Evolutionary conservation across 1,139 yeast species (phyloP).

Genomic region (Meyerozyma athensensis): DNA sequence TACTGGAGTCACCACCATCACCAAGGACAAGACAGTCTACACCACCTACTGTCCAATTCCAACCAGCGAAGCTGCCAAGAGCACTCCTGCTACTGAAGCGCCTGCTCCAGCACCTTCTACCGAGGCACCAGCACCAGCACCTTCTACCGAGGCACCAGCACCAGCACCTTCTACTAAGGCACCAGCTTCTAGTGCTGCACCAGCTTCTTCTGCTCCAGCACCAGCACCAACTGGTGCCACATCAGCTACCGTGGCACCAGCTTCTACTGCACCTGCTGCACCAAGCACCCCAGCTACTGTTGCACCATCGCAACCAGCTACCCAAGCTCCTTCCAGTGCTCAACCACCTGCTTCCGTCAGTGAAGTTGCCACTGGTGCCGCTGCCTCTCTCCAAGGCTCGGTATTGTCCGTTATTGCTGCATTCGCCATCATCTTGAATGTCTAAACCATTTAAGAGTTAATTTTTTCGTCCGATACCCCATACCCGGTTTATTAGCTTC

Average conservation of each 20-base stretch:
- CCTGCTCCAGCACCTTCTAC: slow-evolving; percentile 13
- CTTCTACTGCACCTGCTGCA: slow-evolving; percentile 7
- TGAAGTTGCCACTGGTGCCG: background rate
- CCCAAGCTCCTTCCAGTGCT: slow-evolving; percentile 1
- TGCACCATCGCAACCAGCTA: background rate
- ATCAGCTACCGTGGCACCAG: slow-evolving; percentile 16
- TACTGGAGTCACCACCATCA: slow-evolving; percentile 23
- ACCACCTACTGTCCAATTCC: slow-evolving; percentile 12
- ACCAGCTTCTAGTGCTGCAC: slow-evolving; percentile 3
- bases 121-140: slow-evolving; percentile 15
- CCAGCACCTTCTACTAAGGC: slow-evolving; percentile 14
- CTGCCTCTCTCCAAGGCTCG: background rate
- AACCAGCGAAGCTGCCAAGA: slow-evolving; percentile 7
- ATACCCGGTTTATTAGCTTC: background rate
- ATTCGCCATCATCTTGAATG: background rate
- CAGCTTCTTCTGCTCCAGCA: slow-evolving; percentile 3
- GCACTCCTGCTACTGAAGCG: slow-evolving; percentile 13
- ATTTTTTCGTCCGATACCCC: background rate
- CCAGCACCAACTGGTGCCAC: background rate
- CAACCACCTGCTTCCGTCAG: background rate
- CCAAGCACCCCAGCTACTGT: slow-evolving; percentile 2
- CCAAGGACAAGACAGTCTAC: slow-evolving; percentile 23
- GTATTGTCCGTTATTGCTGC: slow-evolving; percentile 1
- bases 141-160: slow-evolving; percentile 18
- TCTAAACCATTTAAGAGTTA: background rate